Base-by-base conservation (phyloP, 176 grass and related monocot species). In the Carex scoparia region DNA sequence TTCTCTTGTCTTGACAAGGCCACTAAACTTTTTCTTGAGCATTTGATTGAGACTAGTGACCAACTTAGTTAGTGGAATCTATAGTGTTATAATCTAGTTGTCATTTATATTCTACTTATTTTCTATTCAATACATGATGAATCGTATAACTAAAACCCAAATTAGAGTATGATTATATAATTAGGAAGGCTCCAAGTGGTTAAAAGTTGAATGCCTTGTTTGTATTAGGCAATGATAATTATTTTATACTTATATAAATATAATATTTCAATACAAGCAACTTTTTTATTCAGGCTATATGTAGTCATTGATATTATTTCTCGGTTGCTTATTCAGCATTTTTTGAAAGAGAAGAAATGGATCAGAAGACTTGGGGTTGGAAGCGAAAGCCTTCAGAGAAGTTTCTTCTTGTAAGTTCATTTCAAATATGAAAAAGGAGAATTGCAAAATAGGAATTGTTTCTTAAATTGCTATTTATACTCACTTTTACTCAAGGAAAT, bases 331-430 rank as follows among this genome's bases (percentile, higher is more conserved):
- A 2, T 69, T 48, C 48, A 67, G 81, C 13, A 85, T 12, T 40
- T 73, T 66, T 38, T 57, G 48, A 64, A 23, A 59, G 63, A 63
- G 69, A 85, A 38, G 19, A 79, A 60, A 98, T 98, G 96, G 96
- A 98, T 75, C 90, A 85, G 37, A 98, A 98, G 87, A 81, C 91
- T 88, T 98, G 96, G 96, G 81, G 87, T 84, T 98, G 96, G 96
- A 98, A 88, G 91, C 93, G 89, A 75, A 98, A 88, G 78, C 79
- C 93, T 61, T 87, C 91, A 60, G 86, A 90, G 62, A 92, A 91
- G 51, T 85, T 31, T 46, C 80, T 90, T 79, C 65, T 81, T 62
- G 74, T 46, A 94, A 81, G 70, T 78, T 67, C 7, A 85, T 85
- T 79, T 80, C 58, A 49, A 82, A 86, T 70, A 19, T 67, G 40